Percentiles rank a stretch among this genome's conserved stretches.
These are phyloP conservation scores for Aspergillus latus DNA, from an alignment of 2,329 filamentous ascomycete species.

Conservation along the genomic window DNA sequence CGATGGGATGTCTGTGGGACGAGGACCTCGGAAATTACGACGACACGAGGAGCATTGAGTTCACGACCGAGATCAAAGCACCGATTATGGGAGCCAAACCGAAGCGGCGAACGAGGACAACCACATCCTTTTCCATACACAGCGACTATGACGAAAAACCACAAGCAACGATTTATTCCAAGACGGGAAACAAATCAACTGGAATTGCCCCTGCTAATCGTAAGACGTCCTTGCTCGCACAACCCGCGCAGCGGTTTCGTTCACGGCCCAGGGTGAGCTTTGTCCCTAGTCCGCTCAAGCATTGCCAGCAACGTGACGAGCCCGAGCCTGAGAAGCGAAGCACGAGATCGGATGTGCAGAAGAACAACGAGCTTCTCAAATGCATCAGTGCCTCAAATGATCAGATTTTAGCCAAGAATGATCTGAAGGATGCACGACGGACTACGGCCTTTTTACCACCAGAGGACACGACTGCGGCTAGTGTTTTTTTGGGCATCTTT, in stretches of 20 bases:
- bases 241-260: constrained; percentile 43
- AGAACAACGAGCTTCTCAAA: constrained; percentile 20
- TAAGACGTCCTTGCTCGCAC: constrained; percentile 39
- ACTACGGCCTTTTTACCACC: constrained; percentile 45
- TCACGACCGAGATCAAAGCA: constrained; percentile 40
- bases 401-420: constrained; percentile 19
- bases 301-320: constrained; percentile 14
- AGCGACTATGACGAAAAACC: constrained; percentile 32
- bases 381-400: constrained; percentile 13
- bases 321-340: constrained; percentile 7
- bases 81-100: constrained; percentile 32
- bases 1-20: constrained; percentile 28
- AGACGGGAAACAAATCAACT: constrained; percentile 20
- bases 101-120: constrained; percentile 28
- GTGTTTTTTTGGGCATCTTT: constrained; percentile 46
- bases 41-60: constrained; percentile 42
- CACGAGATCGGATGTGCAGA: constrained; percentile 14
- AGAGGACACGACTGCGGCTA: constrained; percentile 44
- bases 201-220: constrained; percentile 16
- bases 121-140: constrained; percentile 39
- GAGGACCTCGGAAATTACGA: constrained; percentile 29
- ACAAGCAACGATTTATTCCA: constrained; percentile 16
- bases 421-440: constrained; percentile 34
- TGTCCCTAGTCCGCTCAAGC: constrained; percentile 22
- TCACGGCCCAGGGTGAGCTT: constrained; percentile 30